A percentile compares a stretch with the other conserved stretches of the same genome.
Evolutionary conservation across 441 rosid genomes (phyloP).

Genomic region (Erysimum cheiri): DNA sequence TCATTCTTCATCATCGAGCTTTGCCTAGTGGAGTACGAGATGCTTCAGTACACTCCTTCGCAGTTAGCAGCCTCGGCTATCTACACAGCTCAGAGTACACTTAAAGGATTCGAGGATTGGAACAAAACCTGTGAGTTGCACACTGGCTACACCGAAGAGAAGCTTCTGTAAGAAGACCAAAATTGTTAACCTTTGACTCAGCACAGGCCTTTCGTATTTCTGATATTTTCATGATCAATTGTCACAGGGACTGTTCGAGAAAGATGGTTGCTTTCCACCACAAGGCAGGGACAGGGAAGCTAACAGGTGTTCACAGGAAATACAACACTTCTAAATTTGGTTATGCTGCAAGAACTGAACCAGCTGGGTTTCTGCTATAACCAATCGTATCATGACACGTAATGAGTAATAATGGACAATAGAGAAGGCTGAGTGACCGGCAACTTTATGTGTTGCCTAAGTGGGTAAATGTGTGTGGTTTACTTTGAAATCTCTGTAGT

Average conservation of each 20-base stretch:
- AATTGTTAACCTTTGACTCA: neutral
- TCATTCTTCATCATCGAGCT: constrained; percentile 85
- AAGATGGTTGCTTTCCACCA: constrained; percentile 80
- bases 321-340: constrained; percentile 79
- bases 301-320: constrained; percentile 82
- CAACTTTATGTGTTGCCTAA: too few species aligned
- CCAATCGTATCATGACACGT: too few species aligned
- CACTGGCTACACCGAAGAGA: constrained; percentile 64
- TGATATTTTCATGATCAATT: neutral
- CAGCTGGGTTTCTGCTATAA: constrained; percentile 61
- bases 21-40: constrained; percentile 78
- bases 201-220: neutral
- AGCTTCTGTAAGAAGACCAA: constrained; percentile 61
- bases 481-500: too few species aligned
- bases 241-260: constrained; percentile 70
- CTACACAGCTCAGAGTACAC: constrained; percentile 76
- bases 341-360: constrained; percentile 65
- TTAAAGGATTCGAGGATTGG: constrained; percentile 66
- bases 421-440: too few species aligned
- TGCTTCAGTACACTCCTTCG: constrained; percentile 84
- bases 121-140: constrained; percentile 73
- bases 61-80: constrained; percentile 87
- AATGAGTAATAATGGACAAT: too few species aligned
- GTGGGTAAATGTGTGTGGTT: too few species aligned
- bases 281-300: constrained; percentile 80